Percentiles rank a stretch among this genome's conserved stretches.
Evolutionary conservation across 768 basidiomycete species (phyloP).

Genomic region (Termitomyces sp.): DNA sequence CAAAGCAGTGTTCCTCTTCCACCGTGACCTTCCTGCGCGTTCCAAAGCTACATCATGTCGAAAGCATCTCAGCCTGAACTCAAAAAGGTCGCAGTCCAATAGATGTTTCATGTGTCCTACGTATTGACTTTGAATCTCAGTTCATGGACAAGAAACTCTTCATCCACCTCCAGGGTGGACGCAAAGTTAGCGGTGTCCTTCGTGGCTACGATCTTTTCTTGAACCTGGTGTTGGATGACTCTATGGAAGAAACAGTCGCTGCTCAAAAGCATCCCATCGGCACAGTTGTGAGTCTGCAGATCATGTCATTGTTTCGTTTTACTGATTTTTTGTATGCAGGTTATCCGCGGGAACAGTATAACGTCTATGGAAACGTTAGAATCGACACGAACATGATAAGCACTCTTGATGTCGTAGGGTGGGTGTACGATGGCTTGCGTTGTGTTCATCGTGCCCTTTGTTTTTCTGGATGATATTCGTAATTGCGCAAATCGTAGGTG

Average conservation of each 20-base stretch:
- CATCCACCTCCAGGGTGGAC: conserved; percentile 89
- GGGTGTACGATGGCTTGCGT: conserved; percentile 8
- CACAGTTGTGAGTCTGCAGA: conserved; percentile 66
- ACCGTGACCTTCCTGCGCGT: conserved; percentile 2
- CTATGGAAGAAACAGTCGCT: conserved; percentile 84
- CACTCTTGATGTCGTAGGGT: conserved; percentile 2
- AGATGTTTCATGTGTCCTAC: neutral
- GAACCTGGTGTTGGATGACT: conserved; percentile 96
- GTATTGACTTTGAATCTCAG: conserved; percentile 34
- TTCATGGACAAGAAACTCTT: conserved; percentile 99
- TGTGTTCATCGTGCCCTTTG: neutral
- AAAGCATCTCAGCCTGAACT: conserved; percentile 96
- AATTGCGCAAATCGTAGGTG: neutral
- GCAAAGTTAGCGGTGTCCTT: conserved; percentile 92
- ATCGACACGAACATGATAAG: conserved; percentile 35
- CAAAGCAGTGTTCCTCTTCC: conserved; percentile 25
- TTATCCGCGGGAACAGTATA: conserved; percentile 95
- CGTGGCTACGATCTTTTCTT: conserved; percentile 99
- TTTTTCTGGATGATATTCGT: neutral
- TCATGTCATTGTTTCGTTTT: neutral
- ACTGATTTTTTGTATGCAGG: conserved; percentile 43
- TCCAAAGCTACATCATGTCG: conserved; percentile 54
- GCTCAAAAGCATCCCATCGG: conserved; percentile 90
- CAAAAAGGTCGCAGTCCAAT: conserved; percentile 74
- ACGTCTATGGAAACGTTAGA: conserved; percentile 92